Conservation (phyloP, 2,329 filamentous ascomycete genomes). For the Neophaeococcomyces aloes region DNA sequence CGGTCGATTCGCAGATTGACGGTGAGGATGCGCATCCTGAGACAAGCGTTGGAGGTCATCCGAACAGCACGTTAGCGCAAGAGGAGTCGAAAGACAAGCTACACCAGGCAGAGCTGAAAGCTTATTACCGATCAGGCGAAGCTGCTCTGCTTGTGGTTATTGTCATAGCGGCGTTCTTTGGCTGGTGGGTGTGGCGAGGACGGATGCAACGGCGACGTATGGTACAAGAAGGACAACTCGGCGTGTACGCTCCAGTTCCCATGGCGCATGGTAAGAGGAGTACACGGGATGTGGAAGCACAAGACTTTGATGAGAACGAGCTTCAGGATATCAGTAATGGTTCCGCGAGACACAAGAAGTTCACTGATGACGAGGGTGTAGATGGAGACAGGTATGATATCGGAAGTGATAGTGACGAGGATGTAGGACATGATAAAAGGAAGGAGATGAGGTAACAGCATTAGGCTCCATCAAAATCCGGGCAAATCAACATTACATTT, state of each 20-base stretch:
- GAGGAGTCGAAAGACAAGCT: constrained; percentile 61
- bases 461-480: no score
- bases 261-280: constrained; percentile 30
- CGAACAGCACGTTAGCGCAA: constrained; percentile 57
- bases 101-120: constrained; percentile 77
- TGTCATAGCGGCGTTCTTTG: constrained; percentile 62
- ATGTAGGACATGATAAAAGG: constrained; percentile 18
- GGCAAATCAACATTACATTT: no score
- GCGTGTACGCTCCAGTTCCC: constrained; percentile 28
- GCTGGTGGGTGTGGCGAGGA: constrained; percentile 54
- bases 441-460: constrained; percentile 1
- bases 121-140: constrained; percentile 80
- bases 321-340: constrained; percentile 42
- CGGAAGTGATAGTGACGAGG: constrained; percentile 37
- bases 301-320: constrained; percentile 52
- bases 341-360: constrained; percentile 8
- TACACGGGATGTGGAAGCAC: constrained; percentile 47
- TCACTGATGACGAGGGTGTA: constrained; percentile 22
- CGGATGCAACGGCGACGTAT: constrained; percentile 32
- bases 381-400: constrained; percentile 37
- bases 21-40: constrained; percentile 65
- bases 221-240: constrained; percentile 16
- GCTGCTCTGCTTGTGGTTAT: constrained; percentile 72
- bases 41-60: constrained; percentile 64
- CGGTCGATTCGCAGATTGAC: constrained; percentile 69